Conservation (phyloP, 169 alveolate genomes). For the Perkinsus marinus region DNA sequence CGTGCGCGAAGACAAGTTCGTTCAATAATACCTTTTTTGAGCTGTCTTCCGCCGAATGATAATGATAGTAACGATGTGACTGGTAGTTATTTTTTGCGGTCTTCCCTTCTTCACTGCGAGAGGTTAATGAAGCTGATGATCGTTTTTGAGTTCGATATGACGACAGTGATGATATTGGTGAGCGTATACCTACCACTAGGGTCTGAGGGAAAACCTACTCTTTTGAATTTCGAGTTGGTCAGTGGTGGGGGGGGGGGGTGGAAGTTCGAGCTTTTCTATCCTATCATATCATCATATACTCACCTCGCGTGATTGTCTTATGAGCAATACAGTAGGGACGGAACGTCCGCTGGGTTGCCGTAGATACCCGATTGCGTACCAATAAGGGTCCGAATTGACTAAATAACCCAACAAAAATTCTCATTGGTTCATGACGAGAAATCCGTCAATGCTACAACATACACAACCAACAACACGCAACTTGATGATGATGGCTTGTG, state of each 20-base stretch:
- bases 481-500: neutral
- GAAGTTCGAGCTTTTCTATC: neutral
- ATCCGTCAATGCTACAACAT: neutral
- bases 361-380: neutral
- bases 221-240: neutral
- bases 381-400: neutral
- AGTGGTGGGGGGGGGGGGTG: too few species aligned
- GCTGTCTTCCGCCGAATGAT: too few species aligned
- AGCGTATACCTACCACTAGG: neutral
- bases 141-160: neutral
- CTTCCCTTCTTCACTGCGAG: neutral
- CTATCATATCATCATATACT: neutral
- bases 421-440: neutral
- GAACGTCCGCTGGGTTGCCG: neutral
- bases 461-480: neutral
- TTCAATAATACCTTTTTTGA: too few species aligned
- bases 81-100: neutral
- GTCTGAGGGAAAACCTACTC: neutral
- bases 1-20: neutral
- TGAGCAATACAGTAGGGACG: neutral
- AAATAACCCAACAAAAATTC: neutral
- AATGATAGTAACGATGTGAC: neutral
- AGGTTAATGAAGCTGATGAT: neutral
- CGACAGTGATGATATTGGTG: neutral
- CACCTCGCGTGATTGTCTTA: neutral